A percentile compares a stretch with the other conserved stretches of the same genome.
These are phyloP conservation scores for Gaultheria prostrata DNA, from an alignment of 148 eudicot species.

Conservation along the genomic window DNA sequence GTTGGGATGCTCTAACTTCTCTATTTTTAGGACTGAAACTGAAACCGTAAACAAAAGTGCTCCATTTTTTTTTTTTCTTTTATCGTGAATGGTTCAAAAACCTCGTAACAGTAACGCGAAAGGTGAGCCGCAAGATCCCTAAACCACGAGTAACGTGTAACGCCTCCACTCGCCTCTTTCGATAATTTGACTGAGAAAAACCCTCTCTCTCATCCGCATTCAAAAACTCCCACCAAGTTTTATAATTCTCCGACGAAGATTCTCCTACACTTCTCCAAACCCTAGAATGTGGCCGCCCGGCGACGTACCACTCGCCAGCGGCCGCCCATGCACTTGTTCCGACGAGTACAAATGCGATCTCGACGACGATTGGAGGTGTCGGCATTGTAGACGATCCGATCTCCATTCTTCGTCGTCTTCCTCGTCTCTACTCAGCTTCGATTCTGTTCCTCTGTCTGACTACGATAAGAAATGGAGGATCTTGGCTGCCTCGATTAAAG, in stretches of 20 bases:
- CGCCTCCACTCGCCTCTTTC: conserved; percentile 3
- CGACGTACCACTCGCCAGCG: conserved; percentile 11
- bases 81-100: no score
- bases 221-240: conserved; percentile 18
- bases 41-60: no score
- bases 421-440: conserved; percentile 47
- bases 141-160: conserved; percentile 1
- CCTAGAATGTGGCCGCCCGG: conserved; percentile 28
- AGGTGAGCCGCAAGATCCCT: no score
- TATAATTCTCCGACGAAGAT: neutral
- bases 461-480: conserved; percentile 53
- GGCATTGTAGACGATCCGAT: conserved; percentile 39
- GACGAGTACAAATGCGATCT: conserved; percentile 3
- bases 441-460: conserved; percentile 47
- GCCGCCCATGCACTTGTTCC: conserved; percentile 9
- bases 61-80: no score
- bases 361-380: conserved; percentile 24
- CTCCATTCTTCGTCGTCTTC: conserved; percentile 51
- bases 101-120: no score
- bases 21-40: no score
- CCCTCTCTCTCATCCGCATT: conserved; percentile 14
- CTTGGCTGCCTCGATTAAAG: conserved; percentile 61
- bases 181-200: no score
- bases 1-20: no score
- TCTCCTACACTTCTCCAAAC: conserved; percentile 7